Evolutionary conservation across 1,139 yeast species (phyloP), one percentile per base, ranked within the genome.

Genomic region (Magnusiomyces fungicola): DNA sequence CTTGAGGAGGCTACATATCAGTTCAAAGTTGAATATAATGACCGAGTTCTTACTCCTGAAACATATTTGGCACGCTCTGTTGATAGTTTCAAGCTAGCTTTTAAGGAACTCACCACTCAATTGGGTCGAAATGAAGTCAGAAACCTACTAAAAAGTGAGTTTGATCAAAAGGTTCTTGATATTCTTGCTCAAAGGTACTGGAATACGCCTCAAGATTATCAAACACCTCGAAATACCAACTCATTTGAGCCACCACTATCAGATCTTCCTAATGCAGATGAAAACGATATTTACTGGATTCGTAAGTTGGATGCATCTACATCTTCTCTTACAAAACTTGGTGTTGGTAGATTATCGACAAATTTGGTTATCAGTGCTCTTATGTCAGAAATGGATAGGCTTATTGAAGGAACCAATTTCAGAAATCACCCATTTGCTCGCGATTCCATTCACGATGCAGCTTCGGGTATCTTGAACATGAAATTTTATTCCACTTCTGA

Each of bases 21-120:
- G 63, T 92, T 88, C 70, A 94, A 94, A 65, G 98, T 94, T 23
- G 97, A 92, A 65, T 94, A 89, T 66, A 92, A 94, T 64, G 99
- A 94, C 65, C 79, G 97, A 51, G 85, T 84, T 37, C 72, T 94
- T 57, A 92, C 98, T 0, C 95, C 97, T 12, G 94, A 89, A 60
- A 87, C 95, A 56, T 92, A 92, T 63, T 74, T 94, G 58, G 96
- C 97, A 18, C 92, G 87, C 59, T 88, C 94, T 50, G 80, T 92
- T 43, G 98, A 94, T 67, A 72, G 86, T 47, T 75, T 94, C 62
- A 94, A 94, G 66, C 74, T 86, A 47, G 84, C 92, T 0, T 83
- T 94, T 51, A 90, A 92, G 64, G 96, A 90, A 55, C 76, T 94
- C 56, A 83, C 94, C 58, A 83, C 81, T 54, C 78, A 78, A 53